A percentile compares a stretch with the other conserved stretches of the same genome.
phyloP scores from a whole-genome alignment of 495 filamentous ascomycete genomes.

The Aspergillus kassunensis region DNA sequence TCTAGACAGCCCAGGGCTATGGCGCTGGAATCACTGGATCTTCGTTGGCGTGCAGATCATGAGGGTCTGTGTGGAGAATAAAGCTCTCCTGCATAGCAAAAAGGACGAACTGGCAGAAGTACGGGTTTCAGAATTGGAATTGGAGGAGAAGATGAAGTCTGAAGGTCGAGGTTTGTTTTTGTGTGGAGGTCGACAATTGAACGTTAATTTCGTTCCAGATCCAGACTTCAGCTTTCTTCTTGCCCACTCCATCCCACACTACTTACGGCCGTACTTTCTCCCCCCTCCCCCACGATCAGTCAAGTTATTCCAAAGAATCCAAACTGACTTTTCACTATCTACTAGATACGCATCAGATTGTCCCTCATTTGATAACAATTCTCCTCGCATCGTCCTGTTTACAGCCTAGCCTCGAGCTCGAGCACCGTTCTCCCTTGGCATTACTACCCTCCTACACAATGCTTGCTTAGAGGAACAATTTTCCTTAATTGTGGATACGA shows the following conservation, averaged over 20 bases:
- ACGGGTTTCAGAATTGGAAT: background rate
- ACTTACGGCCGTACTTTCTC: background rate
- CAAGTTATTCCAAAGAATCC: too few relatives aligned
- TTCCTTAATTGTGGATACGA: conserved; percentile 1
- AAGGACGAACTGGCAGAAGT: background rate
- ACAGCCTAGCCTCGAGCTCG: background rate
- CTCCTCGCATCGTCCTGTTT: conserved; percentile 2
- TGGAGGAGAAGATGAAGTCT: background rate
- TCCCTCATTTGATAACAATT: background rate
- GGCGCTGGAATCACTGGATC: conserved; percentile 10
- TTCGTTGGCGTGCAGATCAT: conserved; percentile 16
- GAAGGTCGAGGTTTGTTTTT: too few relatives aligned
- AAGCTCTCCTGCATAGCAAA: background rate
- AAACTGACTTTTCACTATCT: too few relatives aligned
- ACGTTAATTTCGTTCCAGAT: background rate
- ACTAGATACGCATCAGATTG: too few relatives aligned
- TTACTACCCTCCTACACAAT: background rate
- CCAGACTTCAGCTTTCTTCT: conserved; percentile 4
- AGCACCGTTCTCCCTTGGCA: background rate
- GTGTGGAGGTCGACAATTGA: too few relatives aligned
- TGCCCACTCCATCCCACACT: background rate
- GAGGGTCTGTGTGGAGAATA: conserved; percentile 6
- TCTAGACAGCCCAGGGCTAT: conserved; percentile 8
- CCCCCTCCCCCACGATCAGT: background rate
- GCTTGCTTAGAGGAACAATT: conserved; percentile 1